Percentiles rank a stretch among this genome's conserved stretches.
Evolutionary conservation across 768 basidiomycete species (phyloP).

Genomic region (Calocybe cyanea): DNA sequence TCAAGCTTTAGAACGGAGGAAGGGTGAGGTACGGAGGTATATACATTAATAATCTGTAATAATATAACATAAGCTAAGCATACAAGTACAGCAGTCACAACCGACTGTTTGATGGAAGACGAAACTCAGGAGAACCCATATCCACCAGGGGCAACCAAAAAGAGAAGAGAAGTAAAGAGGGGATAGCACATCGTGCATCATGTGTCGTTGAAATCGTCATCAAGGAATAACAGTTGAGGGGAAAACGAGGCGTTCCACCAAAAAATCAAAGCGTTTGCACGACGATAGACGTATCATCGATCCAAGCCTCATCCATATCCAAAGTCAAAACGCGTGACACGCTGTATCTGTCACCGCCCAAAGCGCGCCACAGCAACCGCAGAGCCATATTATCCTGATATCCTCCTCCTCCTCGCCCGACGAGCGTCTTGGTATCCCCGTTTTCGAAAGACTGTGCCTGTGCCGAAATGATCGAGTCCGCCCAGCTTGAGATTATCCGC

Average conservation of each 20-base stretch:
- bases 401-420: background rate
- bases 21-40: no score
- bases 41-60: no score
- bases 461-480: slow-evolving; percentile 34
- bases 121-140: no score
- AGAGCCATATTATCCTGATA: slow-evolving; percentile 49
- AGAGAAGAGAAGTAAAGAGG: slow-evolving; percentile 1
- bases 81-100: no score
- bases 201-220: no score
- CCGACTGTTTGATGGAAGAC: no score
- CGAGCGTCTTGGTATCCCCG: background rate
- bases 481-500: slow-evolving; percentile 50
- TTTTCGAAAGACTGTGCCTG: slow-evolving; percentile 17
- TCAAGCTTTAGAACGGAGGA: no score
- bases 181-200: background rate
- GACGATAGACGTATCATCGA: slow-evolving; percentile 66
- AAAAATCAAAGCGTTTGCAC: slow-evolving; percentile 55
- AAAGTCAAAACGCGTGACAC: slow-evolving; percentile 60
- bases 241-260: no score
- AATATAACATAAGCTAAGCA: no score
- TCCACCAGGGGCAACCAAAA: slow-evolving; percentile 1
- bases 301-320: slow-evolving; percentile 62
- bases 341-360: slow-evolving; percentile 49
- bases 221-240: no score
- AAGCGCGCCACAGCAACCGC: slow-evolving; percentile 48